A percentile compares a stretch with the other conserved stretches of the same genome.
phyloP scores from a whole-genome alignment of 306 rosid species.

The Vachellia pachyceras region DNA sequence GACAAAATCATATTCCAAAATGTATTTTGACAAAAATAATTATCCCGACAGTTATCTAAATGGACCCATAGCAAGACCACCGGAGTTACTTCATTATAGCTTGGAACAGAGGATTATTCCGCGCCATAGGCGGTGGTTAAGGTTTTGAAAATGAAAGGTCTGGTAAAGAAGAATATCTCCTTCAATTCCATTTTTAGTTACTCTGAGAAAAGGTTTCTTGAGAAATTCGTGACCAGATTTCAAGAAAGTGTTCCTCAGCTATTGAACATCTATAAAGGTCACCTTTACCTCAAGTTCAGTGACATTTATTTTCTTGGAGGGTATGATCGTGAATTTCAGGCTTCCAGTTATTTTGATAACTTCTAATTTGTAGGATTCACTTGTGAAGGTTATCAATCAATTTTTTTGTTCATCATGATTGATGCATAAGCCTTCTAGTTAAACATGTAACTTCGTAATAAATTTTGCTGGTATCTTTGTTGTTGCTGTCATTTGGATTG shows the following conservation, averaged over 20 bases:
- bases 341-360: neutral
- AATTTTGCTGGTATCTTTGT: neutral
- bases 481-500: too few species aligned
- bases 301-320: neutral
- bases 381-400: neutral
- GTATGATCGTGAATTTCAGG: neutral
- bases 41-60: too few species aligned
- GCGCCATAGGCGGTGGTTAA: neutral
- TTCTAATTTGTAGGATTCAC: neutral
- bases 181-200: neutral
- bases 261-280: neutral
- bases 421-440: neutral
- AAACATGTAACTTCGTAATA: neutral
- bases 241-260: neutral
- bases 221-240: neutral
- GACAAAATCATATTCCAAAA: too few species aligned
- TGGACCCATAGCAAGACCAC: neutral
- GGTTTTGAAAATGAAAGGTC: slow-evolving; percentile 1
- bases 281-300: neutral
- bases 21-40: too few species aligned
- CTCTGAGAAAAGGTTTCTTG: neutral
- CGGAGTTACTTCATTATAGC: neutral
- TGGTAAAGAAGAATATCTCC: neutral
- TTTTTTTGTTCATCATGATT: neutral
- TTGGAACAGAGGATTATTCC: slow-evolving; percentile 22